Base-by-base conservation (phyloP, 129 eudicot species). In the Heracleum sosnowskyi region DNA sequence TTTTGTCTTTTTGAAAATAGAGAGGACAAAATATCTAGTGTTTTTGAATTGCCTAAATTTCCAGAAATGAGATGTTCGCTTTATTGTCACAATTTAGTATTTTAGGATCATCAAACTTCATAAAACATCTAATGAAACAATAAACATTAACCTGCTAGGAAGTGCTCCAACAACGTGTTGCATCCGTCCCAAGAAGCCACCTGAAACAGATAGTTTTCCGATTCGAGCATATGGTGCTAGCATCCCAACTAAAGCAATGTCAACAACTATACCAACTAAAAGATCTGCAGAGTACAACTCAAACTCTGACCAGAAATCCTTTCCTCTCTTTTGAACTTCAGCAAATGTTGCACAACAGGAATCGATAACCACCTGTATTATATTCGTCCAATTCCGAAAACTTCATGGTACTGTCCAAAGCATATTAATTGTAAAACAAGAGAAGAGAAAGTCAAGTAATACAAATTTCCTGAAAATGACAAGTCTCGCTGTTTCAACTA, bases 311-410 rank as follows among this genome's bases (percentile, higher is more conserved):
- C 98, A 95, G 79, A 95, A 95, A 84, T 95, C 97, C 83, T 91
- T 87, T 35, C 97, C 98, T 82, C 98, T 87, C 79, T 91, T 90
- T 71, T 91, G 95, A 73, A 88, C 93, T 84, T 95, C 98, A 11
- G 97, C 98, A 88, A 91, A 90, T 29, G 98, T 95, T 37, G 98
- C 98, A 87, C 98, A 95, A 84, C 89, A 86, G 39, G 98, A 90
- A 88, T 95, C 98, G 73, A 95, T 95, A n/a, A 90, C 91, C 64
- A 90, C 82, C 97, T 93, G 88, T 86, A 81, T 77, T 36, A 42
- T 11, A 40, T 73, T 45, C 16, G 3, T 41, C 31, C 29, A 24
- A 41, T 73, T 41, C 34, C 26, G 76, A 73, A 73, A 41, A 24
- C 11, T 73, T 41, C 53, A 2, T 62, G 69, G 28, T 26, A 62